phyloP scores from a whole-genome alignment of 73 alveolate species.

The Symbiodinium natans region DNA sequence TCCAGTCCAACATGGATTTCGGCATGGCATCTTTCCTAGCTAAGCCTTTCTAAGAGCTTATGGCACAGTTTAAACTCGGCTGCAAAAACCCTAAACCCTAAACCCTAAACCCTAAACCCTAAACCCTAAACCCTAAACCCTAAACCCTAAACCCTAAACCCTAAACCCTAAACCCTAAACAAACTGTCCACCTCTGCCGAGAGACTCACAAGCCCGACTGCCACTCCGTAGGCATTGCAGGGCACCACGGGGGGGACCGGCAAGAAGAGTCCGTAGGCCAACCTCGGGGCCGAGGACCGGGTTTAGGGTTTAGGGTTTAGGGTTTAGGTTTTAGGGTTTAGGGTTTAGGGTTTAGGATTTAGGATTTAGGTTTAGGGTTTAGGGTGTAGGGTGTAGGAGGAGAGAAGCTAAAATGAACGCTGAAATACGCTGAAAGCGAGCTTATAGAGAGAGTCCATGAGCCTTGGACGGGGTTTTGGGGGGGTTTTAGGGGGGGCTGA shows the following conservation, averaged over 20 bases:
- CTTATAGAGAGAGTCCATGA: too few species aligned
- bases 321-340: too few species aligned
- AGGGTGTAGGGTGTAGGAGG: too few species aligned
- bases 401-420: too few species aligned
- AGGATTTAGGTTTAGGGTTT: neutral
- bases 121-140: neutral
- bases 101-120: neutral
- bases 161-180: neutral
- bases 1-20: too few species aligned
- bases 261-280: constrained; percentile 85
- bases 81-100: neutral
- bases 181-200: neutral
- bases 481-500: too few species aligned
- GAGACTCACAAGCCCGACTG: neutral
- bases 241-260: constrained; percentile 89
- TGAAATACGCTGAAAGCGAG: too few species aligned
- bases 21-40: too few species aligned
- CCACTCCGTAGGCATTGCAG: constrained; percentile 73
- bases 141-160: neutral
- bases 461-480: too few species aligned
- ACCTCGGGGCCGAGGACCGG: neutral
- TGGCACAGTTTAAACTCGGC: too few species aligned
- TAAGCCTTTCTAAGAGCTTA: too few species aligned
- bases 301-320: neutral
- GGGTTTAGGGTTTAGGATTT: neutral